Conservation (phyloP, 1,139 yeast genomes). For the Suhomyces taliae region DNA sequence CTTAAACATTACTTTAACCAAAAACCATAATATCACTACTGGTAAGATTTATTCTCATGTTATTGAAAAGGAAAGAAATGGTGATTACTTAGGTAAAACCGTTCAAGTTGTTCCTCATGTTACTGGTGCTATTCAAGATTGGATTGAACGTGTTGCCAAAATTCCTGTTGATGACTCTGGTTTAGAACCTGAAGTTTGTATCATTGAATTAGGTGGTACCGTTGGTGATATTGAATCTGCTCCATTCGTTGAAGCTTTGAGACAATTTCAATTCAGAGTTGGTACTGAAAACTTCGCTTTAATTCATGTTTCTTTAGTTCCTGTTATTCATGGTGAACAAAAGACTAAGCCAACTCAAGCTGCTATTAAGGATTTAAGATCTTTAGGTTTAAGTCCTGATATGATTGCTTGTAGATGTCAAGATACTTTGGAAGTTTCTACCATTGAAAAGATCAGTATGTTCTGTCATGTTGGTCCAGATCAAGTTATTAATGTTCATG, state of each 20-base stretch:
- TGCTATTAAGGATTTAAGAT: slow-evolving; percentile 94
- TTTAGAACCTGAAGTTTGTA: slow-evolving; percentile 88
- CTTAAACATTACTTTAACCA: slow-evolving; percentile 87
- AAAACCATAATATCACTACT: slow-evolving; percentile 94
- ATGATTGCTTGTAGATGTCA: slow-evolving; percentile 98
- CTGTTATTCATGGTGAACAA: slow-evolving; percentile 97
- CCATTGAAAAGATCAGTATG: slow-evolving; percentile 95
- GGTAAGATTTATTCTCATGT: slow-evolving; percentile 96
- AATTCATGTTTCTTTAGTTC: slow-evolving; percentile 94
- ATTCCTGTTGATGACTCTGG: slow-evolving; percentile 94
- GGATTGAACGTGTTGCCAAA: slow-evolving; percentile 92
- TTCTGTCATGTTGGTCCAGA: slow-evolving; percentile 98
- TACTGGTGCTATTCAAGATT: slow-evolving; percentile 95
- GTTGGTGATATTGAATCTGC: slow-evolving; percentile 99
- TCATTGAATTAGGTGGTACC: slow-evolving; percentile 97
- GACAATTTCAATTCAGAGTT: slow-evolving; percentile 98
- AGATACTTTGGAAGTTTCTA: slow-evolving; percentile 73
- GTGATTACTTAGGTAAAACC: slow-evolving; percentile 98
- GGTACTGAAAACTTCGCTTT: slow-evolving; percentile 92
- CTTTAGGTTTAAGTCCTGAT: slow-evolving; percentile 92
- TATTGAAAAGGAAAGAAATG: slow-evolving; percentile 91
- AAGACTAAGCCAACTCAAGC: slow-evolving; percentile 99
- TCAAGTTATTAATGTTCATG: slow-evolving; percentile 96
- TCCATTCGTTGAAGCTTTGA: slow-evolving; percentile 96
- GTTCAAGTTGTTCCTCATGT: slow-evolving; percentile 98